These are phyloP conservation scores for Cymodocea nodosa DNA, from an alignment of 116 monocot genomes.

Conservation along the genomic window DNA sequence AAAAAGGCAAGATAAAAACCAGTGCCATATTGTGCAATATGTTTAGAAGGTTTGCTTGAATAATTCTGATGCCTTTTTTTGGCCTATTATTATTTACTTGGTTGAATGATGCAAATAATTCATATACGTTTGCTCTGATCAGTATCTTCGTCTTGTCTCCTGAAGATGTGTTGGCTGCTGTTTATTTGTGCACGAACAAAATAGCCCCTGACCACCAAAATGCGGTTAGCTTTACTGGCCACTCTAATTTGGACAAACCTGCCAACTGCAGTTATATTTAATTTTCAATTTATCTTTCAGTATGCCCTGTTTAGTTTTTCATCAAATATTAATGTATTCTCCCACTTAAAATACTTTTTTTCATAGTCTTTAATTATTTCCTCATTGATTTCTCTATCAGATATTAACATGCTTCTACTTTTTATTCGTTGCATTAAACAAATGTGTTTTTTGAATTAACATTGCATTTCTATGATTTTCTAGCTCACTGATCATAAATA, in stretches of 20 bases:
- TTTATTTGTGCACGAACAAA: slow-evolving; percentile 89
- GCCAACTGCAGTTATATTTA: background rate
- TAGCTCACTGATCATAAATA: no score
- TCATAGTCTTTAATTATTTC: no score
- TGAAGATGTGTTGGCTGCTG: slow-evolving; percentile 80
- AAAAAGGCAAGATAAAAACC: slow-evolving; percentile 84
- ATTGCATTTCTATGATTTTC: no score
- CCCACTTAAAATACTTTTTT: no score
- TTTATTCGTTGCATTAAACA: no score
- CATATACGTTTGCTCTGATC: background rate
- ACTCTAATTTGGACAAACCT: background rate
- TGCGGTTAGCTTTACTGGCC: slow-evolving; percentile 37
- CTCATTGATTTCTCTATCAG: no score
- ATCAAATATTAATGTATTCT: no score
- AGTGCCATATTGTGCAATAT: slow-evolving; percentile 86
- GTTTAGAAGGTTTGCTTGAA: slow-evolving; percentile 71
- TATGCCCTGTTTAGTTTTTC: no score
- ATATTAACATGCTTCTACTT: no score
- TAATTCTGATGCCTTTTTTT: background rate
- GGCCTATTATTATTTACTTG: slow-evolving; percentile 4
- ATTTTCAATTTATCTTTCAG: background rate
- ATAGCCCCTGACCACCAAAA: slow-evolving; percentile 88
- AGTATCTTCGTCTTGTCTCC: slow-evolving; percentile 87
- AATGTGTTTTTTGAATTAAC: no score
- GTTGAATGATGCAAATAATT: background rate